Evolutionary conservation across 192 early-diverging fungal species (phyloP).

Genomic region (Coemansia sp.): DNA sequence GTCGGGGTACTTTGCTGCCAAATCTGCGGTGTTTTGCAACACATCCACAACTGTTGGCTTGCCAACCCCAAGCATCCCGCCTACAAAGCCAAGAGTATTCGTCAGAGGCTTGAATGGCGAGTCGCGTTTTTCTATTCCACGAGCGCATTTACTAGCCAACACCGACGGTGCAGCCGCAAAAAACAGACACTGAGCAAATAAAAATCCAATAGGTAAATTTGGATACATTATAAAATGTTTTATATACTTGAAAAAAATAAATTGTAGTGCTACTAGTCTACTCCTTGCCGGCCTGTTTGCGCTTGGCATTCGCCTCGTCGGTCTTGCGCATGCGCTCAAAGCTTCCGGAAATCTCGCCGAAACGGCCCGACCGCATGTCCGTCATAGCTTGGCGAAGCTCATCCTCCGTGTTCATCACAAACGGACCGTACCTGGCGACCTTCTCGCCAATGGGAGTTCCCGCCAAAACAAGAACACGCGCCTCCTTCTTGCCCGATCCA

Average conservation of each 20-base stretch:
- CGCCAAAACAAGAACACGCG: slow-evolving; percentile 63
- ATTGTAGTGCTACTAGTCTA: background rate
- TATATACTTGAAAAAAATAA: background rate
- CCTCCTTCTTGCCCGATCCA: slow-evolving; percentile 39
- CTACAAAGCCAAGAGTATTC: too few relatives aligned
- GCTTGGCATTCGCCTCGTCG: slow-evolving; percentile 39
- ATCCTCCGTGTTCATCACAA: slow-evolving; percentile 61
- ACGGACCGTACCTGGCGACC: slow-evolving; percentile 63
- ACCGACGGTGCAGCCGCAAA: too few relatives aligned
- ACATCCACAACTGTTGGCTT: too few relatives aligned
- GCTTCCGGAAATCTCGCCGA: slow-evolving; percentile 50
- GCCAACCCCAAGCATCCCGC: too few relatives aligned
- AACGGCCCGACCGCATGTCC: slow-evolving; percentile 35
- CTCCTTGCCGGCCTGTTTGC: slow-evolving; percentile 32
- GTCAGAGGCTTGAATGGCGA: too few relatives aligned
- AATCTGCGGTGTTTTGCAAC: background rate
- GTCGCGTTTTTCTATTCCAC: too few relatives aligned
- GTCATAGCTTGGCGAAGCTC: slow-evolving; percentile 41
- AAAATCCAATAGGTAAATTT: background rate
- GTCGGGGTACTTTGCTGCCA: slow-evolving; percentile 24
- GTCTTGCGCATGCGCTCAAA: slow-evolving; percentile 50
- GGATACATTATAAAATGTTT: slow-evolving; percentile 1
- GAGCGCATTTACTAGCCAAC: too few relatives aligned
- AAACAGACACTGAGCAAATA: background rate
- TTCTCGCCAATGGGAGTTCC: slow-evolving; percentile 59